These are phyloP conservation scores for Climacium dendroides DNA, from an alignment of 225 moss, liverwort and hornwort genomes.

Conservation along the genomic window DNA sequence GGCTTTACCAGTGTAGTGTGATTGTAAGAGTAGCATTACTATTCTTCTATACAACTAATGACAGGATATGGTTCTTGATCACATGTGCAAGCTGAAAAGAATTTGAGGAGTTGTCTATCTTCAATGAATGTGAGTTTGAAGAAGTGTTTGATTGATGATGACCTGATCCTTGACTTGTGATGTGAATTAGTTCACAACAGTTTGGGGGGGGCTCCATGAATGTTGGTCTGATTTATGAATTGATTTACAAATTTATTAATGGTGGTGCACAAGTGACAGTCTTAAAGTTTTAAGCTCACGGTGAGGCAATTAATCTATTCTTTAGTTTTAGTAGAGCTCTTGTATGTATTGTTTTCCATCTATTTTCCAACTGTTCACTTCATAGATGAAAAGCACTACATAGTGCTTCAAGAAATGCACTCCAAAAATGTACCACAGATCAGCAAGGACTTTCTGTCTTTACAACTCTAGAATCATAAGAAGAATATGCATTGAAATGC, in stretches of 20 bases:
- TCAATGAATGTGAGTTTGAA: not conserved
- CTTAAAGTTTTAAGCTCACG: conserved; percentile 27
- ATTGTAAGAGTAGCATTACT: not conserved
- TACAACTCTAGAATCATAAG: too few species aligned
- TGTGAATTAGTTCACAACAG: not conserved
- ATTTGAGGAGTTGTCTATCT: not conserved
- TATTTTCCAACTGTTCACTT: conserved; percentile 39
- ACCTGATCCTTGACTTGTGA: not conserved
- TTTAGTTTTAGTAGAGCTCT: conserved; percentile 31
- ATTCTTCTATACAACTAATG: not conserved
- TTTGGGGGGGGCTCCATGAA: too few species aligned
- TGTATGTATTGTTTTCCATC: conserved; percentile 28
- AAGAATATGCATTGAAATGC: too few species aligned
- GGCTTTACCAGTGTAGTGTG: too few species aligned
- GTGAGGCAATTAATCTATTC: conserved; percentile 25
- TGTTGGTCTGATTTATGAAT: not conserved
- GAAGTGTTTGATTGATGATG: not conserved
- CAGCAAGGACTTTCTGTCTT: not conserved
- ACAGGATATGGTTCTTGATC: not conserved
- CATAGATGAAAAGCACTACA: not conserved
- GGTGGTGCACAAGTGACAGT: conserved; percentile 5
- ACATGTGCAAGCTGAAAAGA: not conserved
- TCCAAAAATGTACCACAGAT: not conserved
- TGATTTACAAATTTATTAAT: not conserved
- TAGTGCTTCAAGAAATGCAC: not conserved